Conservation (phyloP, 345 rosid species). For the Linum lewisii region DNA sequence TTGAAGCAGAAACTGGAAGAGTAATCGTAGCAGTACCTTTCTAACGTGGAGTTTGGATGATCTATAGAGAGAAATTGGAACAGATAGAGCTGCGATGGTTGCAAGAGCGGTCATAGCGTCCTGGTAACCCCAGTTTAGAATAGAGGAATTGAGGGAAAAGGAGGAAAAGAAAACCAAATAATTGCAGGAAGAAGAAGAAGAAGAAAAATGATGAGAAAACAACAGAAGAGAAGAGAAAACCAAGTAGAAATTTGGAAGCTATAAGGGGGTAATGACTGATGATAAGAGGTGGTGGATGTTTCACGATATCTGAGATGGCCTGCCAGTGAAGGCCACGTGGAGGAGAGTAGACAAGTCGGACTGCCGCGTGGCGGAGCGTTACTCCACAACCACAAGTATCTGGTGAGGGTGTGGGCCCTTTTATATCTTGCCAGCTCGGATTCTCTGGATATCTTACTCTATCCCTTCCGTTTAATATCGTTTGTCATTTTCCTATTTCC, state of each 20-base stretch:
- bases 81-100: constrained; percentile 56
- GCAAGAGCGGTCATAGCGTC: constrained; percentile 74
- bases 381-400: constrained; percentile 71
- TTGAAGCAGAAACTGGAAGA: too few species aligned
- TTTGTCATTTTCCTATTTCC: neutral
- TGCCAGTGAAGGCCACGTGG: constrained; percentile 62
- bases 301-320: constrained; percentile 67
- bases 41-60: constrained; percentile 38
- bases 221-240: constrained; percentile 8
- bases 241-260: neutral
- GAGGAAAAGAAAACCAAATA: neutral
- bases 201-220: neutral
- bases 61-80: constrained; percentile 52
- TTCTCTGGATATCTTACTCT: constrained; percentile 32
- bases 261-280: constrained; percentile 13
- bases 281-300: constrained; percentile 70
- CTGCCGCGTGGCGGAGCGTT: constrained; percentile 38
- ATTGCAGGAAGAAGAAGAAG: neutral
- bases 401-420: constrained; percentile 13
- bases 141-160: constrained; percentile 4
- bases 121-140: neutral
- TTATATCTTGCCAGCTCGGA: constrained; percentile 57
- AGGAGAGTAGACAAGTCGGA: constrained; percentile 8
- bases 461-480: constrained; percentile 10
- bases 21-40: constrained; percentile 36